Evolutionary conservation across 495 filamentous ascomycete genomes (phyloP).

Genomic region (Penicillium ucsense): DNA sequence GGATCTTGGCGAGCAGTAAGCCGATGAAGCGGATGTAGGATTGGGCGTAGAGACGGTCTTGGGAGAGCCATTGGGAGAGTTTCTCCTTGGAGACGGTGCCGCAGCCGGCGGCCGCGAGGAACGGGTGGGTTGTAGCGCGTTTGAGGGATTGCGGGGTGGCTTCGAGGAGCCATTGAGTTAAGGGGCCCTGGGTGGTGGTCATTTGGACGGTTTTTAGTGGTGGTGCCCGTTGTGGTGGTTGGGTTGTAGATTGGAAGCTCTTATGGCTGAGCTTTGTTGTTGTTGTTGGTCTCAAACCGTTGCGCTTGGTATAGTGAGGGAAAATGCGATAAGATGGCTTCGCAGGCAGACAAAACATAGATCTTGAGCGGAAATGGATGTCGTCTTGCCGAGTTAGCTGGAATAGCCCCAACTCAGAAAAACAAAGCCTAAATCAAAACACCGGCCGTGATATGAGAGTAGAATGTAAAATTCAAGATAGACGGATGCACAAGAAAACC

Average conservation of each 20-base stretch:
- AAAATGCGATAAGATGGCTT: too few species aligned
- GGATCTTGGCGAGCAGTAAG: constrained; percentile 51
- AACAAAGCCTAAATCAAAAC: too few species aligned
- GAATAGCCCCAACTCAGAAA: too few species aligned
- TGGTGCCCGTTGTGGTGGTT: background rate
- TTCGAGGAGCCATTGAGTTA: constrained; percentile 22
- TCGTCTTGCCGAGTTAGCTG: too few species aligned
- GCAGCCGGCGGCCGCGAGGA: constrained; percentile 56
- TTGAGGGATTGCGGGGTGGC: constrained; percentile 30
- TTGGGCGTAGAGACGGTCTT: constrained; percentile 68
- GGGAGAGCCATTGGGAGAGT: constrained; percentile 61
- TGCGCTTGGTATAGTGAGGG: too few species aligned
- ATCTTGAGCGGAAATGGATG: too few species aligned
- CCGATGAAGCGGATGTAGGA: constrained; percentile 62
- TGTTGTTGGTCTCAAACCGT: too few species aligned
- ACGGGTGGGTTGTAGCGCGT: constrained; percentile 54
- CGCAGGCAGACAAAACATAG: too few species aligned
- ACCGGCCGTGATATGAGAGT: too few species aligned
- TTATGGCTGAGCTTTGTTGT: too few species aligned
- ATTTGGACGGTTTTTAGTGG: background rate
- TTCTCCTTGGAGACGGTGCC: constrained; percentile 47
- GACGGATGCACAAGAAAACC: too few species aligned
- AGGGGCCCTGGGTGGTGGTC: constrained; percentile 18
- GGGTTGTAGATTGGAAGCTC: background rate
- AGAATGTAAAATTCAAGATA: too few species aligned